Evolutionary conservation across 139 green algal species (phyloP).

Genomic region (Yamagishiella unicocca): DNA sequence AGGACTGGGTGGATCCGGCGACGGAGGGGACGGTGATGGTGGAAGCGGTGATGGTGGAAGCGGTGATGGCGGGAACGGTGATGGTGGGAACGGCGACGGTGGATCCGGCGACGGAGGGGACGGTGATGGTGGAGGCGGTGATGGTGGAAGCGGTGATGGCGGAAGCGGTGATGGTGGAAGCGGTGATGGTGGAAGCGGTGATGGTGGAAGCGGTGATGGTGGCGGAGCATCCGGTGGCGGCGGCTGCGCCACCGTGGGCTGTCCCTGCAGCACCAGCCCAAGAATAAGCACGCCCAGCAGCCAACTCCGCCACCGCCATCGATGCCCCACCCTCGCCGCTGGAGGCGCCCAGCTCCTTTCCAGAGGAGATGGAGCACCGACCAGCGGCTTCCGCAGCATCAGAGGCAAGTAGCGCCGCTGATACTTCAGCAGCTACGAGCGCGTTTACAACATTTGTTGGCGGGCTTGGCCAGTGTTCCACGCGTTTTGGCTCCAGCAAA

Average conservation of each 20-base stretch:
- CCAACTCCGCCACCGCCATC: not conserved
- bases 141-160: not conserved
- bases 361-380: not conserved
- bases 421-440: not conserved
- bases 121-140: not conserved
- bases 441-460: conserved; percentile 19
- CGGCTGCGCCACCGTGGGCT: not conserved
- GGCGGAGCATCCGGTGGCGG: not conserved
- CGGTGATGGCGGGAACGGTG: too few relatives aligned
- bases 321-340: not conserved
- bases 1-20: not conserved
- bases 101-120: not conserved
- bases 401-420: not conserved
- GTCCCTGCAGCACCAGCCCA: not conserved
- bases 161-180: not conserved
- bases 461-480: too few relatives aligned
- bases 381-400: conserved; percentile 15
- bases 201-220: not conserved
- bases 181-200: not conserved
- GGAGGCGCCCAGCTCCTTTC: conserved; percentile 2
- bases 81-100: too few relatives aligned
- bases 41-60: not conserved
- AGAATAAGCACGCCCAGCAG: not conserved
- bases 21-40: not conserved
- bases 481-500: too few relatives aligned